Evolutionary conservation across 2,329 filamentous ascomycete species (phyloP), one percentile per base, ranked within the genome.

Genomic region (Stachybotrys chlorohalonatus): DNA sequence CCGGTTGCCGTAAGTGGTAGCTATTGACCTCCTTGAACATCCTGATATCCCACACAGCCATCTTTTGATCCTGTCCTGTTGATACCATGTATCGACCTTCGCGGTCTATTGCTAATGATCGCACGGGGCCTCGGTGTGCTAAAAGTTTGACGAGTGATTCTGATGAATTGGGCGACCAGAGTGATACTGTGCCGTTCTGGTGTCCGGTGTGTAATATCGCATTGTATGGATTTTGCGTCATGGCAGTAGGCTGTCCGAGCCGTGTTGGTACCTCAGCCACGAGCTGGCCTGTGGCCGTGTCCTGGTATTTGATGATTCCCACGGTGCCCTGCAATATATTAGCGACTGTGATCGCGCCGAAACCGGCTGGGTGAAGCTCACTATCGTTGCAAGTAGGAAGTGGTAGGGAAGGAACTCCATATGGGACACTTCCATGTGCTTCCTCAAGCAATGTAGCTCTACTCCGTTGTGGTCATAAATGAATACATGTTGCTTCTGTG

Each of bases 351-450:
- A 24, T 16, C 17, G 46, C 9, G n/a, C n/a, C 46, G 15, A 8
- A 24, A 24, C 9, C 7, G 8, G 9, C 17, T 16, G 5, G 11
- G 39, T 16, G 46, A 47, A 47, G 79, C 85, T 76, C 71, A 89
- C 87, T 64, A 93, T 81, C 16, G 91, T 95, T 16, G 89, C 89
- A 51, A 99, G 79, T 47, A 99, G 83, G 69, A 95, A 99, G 69
- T 99, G 94, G 68, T 96, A 97, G 1, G 93, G 93, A 13, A 97
- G 76, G 67, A 96, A 99, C 71, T 97, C 90, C 80, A 99, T 90
- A 70, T 95, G 87, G 11, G 89, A 87, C 13, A 95, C 89, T 69
- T 99, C 94, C 58, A 89, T 82, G 68, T 96, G 93, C 69, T 94
- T 94, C 70, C 85, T 86, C 66, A 99, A 74, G 67, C 89, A 92